These are phyloP conservation scores for Trichomonas gallinae DNA, from an alignment of 208 protist species.

Conservation along the genomic window DNA sequence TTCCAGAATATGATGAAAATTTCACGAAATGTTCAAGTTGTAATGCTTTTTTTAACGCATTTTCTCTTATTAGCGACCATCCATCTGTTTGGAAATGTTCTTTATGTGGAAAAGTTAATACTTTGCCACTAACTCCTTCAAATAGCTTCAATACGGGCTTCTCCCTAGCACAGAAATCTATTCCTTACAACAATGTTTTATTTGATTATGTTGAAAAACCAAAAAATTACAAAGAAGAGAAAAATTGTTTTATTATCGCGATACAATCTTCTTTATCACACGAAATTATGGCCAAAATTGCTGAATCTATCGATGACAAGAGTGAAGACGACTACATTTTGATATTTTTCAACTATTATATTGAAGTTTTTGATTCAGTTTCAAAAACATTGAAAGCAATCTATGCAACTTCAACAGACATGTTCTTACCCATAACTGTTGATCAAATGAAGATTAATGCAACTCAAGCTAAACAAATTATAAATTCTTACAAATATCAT, in stretches of 20 bases:
- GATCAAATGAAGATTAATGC: not conserved
- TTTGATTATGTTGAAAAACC: not conserved
- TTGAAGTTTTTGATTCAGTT: not conserved
- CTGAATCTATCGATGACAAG: not conserved
- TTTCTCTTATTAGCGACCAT: not conserved
- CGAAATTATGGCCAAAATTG: not conserved
- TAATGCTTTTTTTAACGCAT: not conserved
- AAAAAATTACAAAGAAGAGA: not conserved
- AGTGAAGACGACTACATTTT: not conserved
- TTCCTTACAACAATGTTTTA: not conserved
- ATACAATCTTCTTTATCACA: not conserved
- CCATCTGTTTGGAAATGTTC: not conserved
- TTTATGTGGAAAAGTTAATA: not conserved
- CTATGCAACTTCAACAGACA: not conserved
- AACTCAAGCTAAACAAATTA: not conserved
- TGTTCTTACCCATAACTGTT: not conserved
- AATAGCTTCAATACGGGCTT: not conserved
- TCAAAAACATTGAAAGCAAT: not conserved
- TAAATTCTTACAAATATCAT: not conserved
- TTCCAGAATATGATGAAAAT: not conserved
- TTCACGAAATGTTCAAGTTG: not conserved
- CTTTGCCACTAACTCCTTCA: not conserved
- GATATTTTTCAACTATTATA: not conserved
- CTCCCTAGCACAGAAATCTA: not conserved
- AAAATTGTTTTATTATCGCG: not conserved